phyloP scores from a whole-genome alignment of 352 stramenopile species.

The Phytophthora lateralis region DNA sequence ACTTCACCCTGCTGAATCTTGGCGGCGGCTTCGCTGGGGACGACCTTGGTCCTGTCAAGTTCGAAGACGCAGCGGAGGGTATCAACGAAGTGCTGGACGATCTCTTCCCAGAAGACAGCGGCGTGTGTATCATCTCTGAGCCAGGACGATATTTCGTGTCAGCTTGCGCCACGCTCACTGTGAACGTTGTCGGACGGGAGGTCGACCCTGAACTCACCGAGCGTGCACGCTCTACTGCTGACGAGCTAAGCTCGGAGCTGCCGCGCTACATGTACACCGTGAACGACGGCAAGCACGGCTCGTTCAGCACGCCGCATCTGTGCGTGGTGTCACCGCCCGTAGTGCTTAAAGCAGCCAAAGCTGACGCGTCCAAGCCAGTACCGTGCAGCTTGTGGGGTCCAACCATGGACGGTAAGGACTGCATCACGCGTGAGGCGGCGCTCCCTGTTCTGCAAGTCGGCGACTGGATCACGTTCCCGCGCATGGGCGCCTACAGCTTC shows the following conservation, averaged over 20 bases:
- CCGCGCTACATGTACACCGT: slow-evolving; percentile 63
- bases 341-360: slow-evolving; percentile 22
- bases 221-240: slow-evolving; percentile 8
- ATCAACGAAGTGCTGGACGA: slow-evolving; percentile 50
- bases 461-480: slow-evolving; percentile 58
- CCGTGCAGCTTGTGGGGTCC: slow-evolving; percentile 51
- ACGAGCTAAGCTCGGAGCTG: slow-evolving; percentile 20
- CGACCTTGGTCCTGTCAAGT: slow-evolving; percentile 46
- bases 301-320: slow-evolving; percentile 49
- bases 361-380: slow-evolving; percentile 23
- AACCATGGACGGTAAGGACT: slow-evolving; percentile 61
- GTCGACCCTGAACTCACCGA: slow-evolving; percentile 36
- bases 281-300: slow-evolving; percentile 54
- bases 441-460: slow-evolving; percentile 51
- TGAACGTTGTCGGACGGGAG: slow-evolving; percentile 75
- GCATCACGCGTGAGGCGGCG: slow-evolving; percentile 41
- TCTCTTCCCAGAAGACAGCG: slow-evolving; percentile 46
- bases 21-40: slow-evolving; percentile 85
- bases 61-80: slow-evolving; percentile 45
- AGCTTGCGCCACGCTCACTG: slow-evolving; percentile 66
- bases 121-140: slow-evolving; percentile 88
- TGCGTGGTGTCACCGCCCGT: slow-evolving; percentile 33
- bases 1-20: slow-evolving; percentile 85
- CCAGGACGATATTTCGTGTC: slow-evolving; percentile 89
- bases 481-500: slow-evolving; percentile 66